Percentiles rank a stretch among this genome's conserved stretches.
Conservation (phyloP, 345 rosid genomes). For the Physaria fendleri region DNA sequence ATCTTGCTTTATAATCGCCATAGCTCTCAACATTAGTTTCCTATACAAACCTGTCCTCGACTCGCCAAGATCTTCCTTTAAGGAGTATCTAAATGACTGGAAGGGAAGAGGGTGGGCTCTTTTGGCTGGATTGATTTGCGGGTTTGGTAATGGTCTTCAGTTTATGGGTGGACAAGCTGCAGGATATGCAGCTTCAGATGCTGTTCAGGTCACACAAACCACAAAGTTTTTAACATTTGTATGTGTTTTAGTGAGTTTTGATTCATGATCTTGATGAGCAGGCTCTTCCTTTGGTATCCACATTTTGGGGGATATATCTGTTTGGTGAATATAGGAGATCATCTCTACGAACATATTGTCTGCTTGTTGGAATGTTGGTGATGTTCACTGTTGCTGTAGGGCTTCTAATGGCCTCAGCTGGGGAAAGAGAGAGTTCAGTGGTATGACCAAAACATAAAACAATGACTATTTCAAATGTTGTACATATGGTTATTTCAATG, state of each 20-base stretch:
- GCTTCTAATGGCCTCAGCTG: slow-evolving; percentile 72
- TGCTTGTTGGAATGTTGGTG: slow-evolving; percentile 56
- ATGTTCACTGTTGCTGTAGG: slow-evolving; percentile 74
- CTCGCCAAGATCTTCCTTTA: slow-evolving; percentile 52
- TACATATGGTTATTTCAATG: neutral
- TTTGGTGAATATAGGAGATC: slow-evolving; percentile 86
- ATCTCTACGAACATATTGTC: slow-evolving; percentile 48
- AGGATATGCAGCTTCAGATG: slow-evolving; percentile 70
- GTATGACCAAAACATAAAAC: neutral
- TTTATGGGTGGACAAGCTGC: slow-evolving; percentile 75
- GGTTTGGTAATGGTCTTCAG: slow-evolving; percentile 72
- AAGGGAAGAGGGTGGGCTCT: slow-evolving; percentile 75
- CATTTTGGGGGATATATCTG: slow-evolving; percentile 74
- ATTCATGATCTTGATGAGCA: slow-evolving; percentile 22
- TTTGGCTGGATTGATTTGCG: slow-evolving; percentile 65
- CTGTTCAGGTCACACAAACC: slow-evolving; percentile 50
- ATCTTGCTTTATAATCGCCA: slow-evolving; percentile 52
- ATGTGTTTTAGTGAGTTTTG: slow-evolving; percentile 2
- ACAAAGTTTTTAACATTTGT: neutral
- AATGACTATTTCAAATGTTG: neutral
- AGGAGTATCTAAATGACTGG: slow-evolving; percentile 59
- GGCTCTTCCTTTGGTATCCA: slow-evolving; percentile 90
- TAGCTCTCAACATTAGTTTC: slow-evolving; percentile 46
- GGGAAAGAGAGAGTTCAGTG: slow-evolving; percentile 35
- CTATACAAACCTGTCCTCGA: slow-evolving; percentile 48